phyloP scores from a whole-genome alignment of 768 basidiomycete species.

The Serendipita sp. region DNA sequence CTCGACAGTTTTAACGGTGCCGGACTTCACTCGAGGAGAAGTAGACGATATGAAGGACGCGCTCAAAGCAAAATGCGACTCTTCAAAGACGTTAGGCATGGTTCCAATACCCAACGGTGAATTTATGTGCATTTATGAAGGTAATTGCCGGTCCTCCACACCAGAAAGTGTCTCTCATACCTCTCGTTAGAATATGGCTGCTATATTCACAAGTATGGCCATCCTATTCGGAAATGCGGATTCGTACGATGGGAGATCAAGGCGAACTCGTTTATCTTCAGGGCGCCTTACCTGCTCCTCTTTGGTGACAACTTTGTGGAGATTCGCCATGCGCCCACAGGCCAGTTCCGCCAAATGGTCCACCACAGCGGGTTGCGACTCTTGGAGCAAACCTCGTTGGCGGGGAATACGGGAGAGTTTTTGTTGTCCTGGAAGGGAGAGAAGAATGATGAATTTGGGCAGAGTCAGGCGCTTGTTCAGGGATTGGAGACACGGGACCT shows the following conservation, averaged over 20 bases:
- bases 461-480: constrained; percentile 50
- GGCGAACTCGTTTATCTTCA: constrained; percentile 43
- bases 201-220: constrained; percentile 57
- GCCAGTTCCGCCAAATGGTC: constrained; percentile 68
- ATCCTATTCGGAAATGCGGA: constrained; percentile 40
- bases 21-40: constrained; percentile 35
- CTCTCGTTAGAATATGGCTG: constrained; percentile 46
- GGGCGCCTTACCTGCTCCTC: constrained; percentile 50
- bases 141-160: constrained; percentile 22
- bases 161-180: background rate
- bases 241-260: constrained; percentile 70
- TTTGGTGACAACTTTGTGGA: constrained; percentile 66
- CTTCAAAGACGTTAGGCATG: constrained; percentile 50
- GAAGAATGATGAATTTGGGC: constrained; percentile 39
- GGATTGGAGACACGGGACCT: constrained; percentile 40
- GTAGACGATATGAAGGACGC: constrained; percentile 27
- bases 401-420: constrained; percentile 30
- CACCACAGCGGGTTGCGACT: constrained; percentile 56
- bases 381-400: constrained; percentile 30
- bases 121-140: constrained; percentile 58
- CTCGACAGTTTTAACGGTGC: constrained; percentile 34
- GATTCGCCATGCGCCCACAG: constrained; percentile 46
- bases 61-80: constrained; percentile 45
- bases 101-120: constrained; percentile 39
- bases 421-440: constrained; percentile 49